Evolutionary conservation across 352 stramenopile genomes (phyloP).

Genomic region (Phytophthora citrophthora): DNA sequence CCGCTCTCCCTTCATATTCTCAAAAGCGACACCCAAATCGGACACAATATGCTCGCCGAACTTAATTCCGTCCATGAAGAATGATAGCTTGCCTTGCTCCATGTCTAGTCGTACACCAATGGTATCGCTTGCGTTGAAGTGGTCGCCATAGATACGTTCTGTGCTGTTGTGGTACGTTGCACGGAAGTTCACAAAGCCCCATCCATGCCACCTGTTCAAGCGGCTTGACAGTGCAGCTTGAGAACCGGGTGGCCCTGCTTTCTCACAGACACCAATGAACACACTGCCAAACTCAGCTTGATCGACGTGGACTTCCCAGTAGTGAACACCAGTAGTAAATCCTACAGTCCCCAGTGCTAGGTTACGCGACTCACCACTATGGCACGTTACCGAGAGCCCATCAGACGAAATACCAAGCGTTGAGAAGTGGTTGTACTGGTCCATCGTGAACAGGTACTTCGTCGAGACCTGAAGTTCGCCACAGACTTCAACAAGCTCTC

Average conservation of each 20-base stretch:
- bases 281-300: slow-evolving; percentile 98
- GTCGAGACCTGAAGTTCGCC: slow-evolving; percentile 73
- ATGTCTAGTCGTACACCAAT: slow-evolving; percentile 99
- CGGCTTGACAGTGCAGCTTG: slow-evolving; percentile 77
- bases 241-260: slow-evolving; percentile 77
- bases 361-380: slow-evolving; percentile 87
- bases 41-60: slow-evolving; percentile 99
- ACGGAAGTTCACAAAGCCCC: slow-evolving; percentile 98
- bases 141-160: slow-evolving; percentile 90
- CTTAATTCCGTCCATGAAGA: slow-evolving; percentile 99
- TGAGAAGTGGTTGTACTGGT: slow-evolving; percentile 79
- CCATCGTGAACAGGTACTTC: slow-evolving; percentile 87
- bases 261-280: slow-evolving; percentile 97
- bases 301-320: slow-evolving; percentile 98
- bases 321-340: slow-evolving; percentile 94
- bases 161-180: slow-evolving; percentile 94
- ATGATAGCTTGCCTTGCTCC: slow-evolving; percentile 97
- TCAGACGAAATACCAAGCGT: slow-evolving; percentile 81
- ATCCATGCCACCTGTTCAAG: slow-evolving; percentile 92
- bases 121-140: slow-evolving; percentile 96
- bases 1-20: slow-evolving; percentile 90
- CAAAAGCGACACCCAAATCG: slow-evolving; percentile 97
- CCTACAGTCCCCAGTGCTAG: slow-evolving; percentile 85
- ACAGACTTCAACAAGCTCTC: slow-evolving; percentile 68
- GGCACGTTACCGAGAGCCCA: slow-evolving; percentile 79